Evolutionary conservation across 208 protist genomes (phyloP).

Genomic region (Trypanosoma congolense): DNA sequence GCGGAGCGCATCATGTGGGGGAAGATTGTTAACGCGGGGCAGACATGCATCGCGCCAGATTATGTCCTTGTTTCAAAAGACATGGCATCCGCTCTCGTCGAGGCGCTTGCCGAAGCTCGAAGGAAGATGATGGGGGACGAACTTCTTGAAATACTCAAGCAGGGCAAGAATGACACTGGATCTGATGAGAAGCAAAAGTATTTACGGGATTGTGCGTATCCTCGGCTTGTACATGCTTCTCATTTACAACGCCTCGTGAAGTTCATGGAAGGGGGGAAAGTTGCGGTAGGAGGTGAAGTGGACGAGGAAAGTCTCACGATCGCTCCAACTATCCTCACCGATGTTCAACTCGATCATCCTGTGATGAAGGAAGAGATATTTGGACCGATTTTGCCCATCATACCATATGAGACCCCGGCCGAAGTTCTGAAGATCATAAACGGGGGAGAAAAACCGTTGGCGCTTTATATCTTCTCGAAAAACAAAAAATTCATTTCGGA

Average conservation of each 20-base stretch:
- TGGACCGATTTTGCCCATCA: slow-evolving; percentile 87
- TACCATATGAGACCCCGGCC: slow-evolving; percentile 38
- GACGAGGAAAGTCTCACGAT: slow-evolving; percentile 56
- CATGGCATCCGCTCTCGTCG: slow-evolving; percentile 46
- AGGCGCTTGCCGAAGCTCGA: slow-evolving; percentile 25
- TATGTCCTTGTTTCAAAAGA: slow-evolving; percentile 74
- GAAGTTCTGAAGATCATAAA: slow-evolving; percentile 66
- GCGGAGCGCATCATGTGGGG: slow-evolving; percentile 60
- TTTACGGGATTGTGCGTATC: slow-evolving; percentile 20
- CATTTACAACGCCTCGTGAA: slow-evolving; percentile 44
- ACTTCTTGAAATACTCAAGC: slow-evolving; percentile 4
- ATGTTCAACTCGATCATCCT: slow-evolving; percentile 27
- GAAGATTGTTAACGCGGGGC: slow-evolving; percentile 80
- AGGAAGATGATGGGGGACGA: slow-evolving; percentile 19
- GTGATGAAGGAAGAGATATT: slow-evolving; percentile 92
- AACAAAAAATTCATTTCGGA: slow-evolving; percentile 25
- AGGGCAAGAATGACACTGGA: no score
- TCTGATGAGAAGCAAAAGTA: slow-evolving; percentile 3
- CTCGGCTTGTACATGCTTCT: slow-evolving; percentile 33
- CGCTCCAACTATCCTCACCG: slow-evolving; percentile 77
- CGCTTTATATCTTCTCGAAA: slow-evolving; percentile 88
- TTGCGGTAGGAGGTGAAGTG: slow-evolving; percentile 69
- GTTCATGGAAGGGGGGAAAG: slow-evolving; percentile 42
- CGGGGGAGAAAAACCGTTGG: slow-evolving; percentile 65
- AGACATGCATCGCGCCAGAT: slow-evolving; percentile 90